Percentiles rank a stretch among this genome's conserved stretches.
Conservation (phyloP, 2,329 filamentous ascomycete genomes). For the Graphilbum ipis-grandicollis region DNA sequence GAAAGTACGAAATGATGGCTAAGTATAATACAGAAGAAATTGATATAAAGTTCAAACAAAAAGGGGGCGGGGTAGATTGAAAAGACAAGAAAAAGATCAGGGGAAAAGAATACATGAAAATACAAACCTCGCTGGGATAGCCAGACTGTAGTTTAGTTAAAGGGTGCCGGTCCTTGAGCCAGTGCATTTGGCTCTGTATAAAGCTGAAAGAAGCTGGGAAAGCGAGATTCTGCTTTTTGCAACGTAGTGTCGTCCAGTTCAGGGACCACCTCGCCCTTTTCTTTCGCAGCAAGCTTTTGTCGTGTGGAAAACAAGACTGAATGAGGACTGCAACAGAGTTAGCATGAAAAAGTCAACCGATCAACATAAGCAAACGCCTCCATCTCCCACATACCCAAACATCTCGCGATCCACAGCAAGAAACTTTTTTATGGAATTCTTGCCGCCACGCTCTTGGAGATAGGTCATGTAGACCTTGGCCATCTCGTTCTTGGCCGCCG, state of each 20-base stretch:
- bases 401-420: constrained; percentile 69
- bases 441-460: constrained; percentile 64
- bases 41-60: neutral
- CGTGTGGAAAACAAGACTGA: constrained; percentile 21
- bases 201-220: constrained; percentile 35
- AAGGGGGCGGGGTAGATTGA: neutral
- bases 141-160: constrained; percentile 18
- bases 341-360: neutral
- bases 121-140: neutral
- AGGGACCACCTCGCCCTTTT: constrained; percentile 22
- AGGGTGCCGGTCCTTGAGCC: constrained; percentile 31
- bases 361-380: neutral
- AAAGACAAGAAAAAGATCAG: neutral
- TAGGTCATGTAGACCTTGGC: constrained; percentile 67
- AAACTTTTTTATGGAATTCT: constrained; percentile 75
- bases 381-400: constrained; percentile 48
- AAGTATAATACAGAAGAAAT: too few species aligned
- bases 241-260: constrained; percentile 34
- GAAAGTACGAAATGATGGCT: too few species aligned
- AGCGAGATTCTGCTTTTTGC: constrained; percentile 31
- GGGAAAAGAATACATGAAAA: too few species aligned
- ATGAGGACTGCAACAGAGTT: neutral
- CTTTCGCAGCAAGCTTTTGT: constrained; percentile 21
- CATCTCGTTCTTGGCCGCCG: constrained; percentile 54
- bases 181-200: constrained; percentile 27